Base-by-base conservation (phyloP, 192 early-diverging fungal genomes). In the Spinellus fusiger region DNA sequence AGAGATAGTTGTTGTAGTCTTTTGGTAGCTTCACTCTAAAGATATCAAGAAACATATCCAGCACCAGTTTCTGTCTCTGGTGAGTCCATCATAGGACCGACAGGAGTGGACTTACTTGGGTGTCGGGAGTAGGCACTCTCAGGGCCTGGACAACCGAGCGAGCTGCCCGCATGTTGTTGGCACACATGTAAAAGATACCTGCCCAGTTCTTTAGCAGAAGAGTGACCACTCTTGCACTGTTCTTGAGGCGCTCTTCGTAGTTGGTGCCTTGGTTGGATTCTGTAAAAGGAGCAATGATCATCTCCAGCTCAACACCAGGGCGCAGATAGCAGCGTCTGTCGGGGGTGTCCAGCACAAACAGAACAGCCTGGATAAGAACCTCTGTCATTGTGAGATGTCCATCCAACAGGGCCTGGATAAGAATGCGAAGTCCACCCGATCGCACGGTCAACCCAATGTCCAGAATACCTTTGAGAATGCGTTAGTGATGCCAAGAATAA, bases 1-100 rank as follows among this genome's bases (percentile, higher is more conserved):
- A 73, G 59, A 67, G 73, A 56, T 66, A 81, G 54, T 27, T 74
- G 49, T 57, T 76, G 70, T 68, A 78, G 47, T 77, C 82, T 64
- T 71, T 82, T 3, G 88, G 87, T 37, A 84, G 69, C 25, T 85
- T 78, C 20, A 91, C 81, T 29, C 83, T 75, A 50, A 93, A 89
- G 20, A 93, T 82, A 23, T 88, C 82, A 64, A 89, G 89, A 47
- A 93, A 66, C 86, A 93, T 90, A 48, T 92, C 86, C 38, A 93
- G 69, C 13, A 92, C 64, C 23, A 92, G 74, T 80, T 88, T 87
- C 89, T 91, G 59, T 31, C 7, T 6, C 7, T n/a, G n/a, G n/a
- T n/a, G 47, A 32, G 1, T 16, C 3, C 37, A 57, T 1, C 37
- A 29, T 33, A 54, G 8, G 22, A 10, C 6, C 10, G 10, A 35